Conservation (phyloP, 495 filamentous ascomycete species). For the Penicillium longicatenatum region DNA sequence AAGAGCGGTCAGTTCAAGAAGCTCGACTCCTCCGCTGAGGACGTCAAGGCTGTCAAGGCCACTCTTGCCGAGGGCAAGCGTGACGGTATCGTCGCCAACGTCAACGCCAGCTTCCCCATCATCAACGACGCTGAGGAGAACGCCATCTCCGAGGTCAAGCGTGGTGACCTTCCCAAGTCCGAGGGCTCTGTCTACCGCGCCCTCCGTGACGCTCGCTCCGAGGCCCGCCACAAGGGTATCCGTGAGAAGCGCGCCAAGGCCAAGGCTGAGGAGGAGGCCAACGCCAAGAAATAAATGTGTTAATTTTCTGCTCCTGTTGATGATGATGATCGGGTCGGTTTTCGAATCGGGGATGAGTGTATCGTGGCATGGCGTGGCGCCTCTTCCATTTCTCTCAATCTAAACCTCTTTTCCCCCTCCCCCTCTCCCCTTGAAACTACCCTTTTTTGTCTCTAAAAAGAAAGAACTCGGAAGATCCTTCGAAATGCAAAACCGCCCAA, state of each 20-base stretch:
- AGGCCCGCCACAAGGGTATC: constrained; percentile 76
- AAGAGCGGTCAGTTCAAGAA: constrained; percentile 89
- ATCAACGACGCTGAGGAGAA: constrained; percentile 58
- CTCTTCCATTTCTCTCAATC: constrained; percentile 34
- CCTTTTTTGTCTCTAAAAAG: constrained; percentile 40
- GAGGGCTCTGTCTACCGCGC: constrained; percentile 83
- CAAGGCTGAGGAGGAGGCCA: constrained; percentile 86
- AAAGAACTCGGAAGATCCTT: constrained; percentile 46
- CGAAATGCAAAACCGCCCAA: constrained; percentile 46
- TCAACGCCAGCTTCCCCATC: constrained; percentile 68
- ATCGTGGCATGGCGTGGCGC: constrained; percentile 48
- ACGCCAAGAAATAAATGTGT: constrained; percentile 85
- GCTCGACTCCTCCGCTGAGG: constrained; percentile 83
- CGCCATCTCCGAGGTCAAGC: constrained; percentile 76
- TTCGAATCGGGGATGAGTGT: constrained; percentile 45
- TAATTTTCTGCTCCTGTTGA: constrained; percentile 48
- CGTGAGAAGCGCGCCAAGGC: constrained; percentile 92
- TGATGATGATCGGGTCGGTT: constrained; percentile 53
- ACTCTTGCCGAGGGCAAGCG: constrained; percentile 53
- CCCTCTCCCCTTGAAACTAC: constrained; percentile 19
- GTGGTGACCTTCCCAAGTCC: constrained; percentile 72
- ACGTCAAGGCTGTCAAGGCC: constrained; percentile 72
- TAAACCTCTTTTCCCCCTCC: constrained; percentile 27
- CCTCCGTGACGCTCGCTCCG: constrained; percentile 82
- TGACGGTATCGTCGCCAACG: constrained; percentile 55